These are phyloP conservation scores for Celoporthe dispersa DNA, from an alignment of 2,329 filamentous ascomycete genomes.

Conservation along the genomic window DNA sequence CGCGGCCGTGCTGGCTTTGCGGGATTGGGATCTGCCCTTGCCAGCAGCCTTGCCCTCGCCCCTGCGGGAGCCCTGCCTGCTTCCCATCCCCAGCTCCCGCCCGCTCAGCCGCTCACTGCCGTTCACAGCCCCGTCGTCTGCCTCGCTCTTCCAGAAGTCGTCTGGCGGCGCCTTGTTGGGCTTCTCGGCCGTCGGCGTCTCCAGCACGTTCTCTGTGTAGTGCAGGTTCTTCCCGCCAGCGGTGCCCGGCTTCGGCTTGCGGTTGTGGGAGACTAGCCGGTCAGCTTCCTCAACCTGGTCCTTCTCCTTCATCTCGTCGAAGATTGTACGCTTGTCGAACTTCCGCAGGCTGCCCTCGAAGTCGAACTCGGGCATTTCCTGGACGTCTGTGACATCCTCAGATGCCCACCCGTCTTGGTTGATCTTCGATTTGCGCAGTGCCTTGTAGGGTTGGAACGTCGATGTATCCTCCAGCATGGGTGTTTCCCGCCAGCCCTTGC, in stretches of 20 bases:
- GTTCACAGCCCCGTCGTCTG: conserved; percentile 60
- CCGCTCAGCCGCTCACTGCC: conserved; percentile 53
- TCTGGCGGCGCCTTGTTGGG: conserved; percentile 39
- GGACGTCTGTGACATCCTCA: conserved; percentile 92
- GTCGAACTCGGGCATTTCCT: conserved; percentile 93
- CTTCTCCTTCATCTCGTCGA: conserved; percentile 88
- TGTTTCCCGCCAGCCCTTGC: conserved; percentile 63
- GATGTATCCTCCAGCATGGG: conserved; percentile 63
- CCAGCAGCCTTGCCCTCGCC: conserved; percentile 57
- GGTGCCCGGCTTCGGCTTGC: conserved; percentile 69
- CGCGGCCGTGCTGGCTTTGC: conserved; percentile 54
- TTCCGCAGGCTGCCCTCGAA: conserved; percentile 89
- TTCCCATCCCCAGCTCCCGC: conserved; percentile 56
- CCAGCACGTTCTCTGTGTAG: conserved; percentile 88
- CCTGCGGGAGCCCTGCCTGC: conserved; percentile 53
- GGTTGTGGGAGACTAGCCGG: conserved; percentile 89
- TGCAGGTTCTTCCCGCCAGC: conserved; percentile 88
- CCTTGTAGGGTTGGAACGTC: conserved; percentile 66
- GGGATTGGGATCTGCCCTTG: conserved; percentile 57
- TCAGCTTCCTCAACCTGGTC: conserved; percentile 89
- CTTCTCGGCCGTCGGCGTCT: conserved; percentile 53
- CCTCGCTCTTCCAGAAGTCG: conserved; percentile 76
- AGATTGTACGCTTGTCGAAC: conserved; percentile 91
- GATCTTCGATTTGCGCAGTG: conserved; percentile 61
- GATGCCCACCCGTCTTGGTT: conserved; percentile 85